Base-by-base conservation (phyloP, 1,139 yeast species). In the Candida labiduridarum region DNA sequence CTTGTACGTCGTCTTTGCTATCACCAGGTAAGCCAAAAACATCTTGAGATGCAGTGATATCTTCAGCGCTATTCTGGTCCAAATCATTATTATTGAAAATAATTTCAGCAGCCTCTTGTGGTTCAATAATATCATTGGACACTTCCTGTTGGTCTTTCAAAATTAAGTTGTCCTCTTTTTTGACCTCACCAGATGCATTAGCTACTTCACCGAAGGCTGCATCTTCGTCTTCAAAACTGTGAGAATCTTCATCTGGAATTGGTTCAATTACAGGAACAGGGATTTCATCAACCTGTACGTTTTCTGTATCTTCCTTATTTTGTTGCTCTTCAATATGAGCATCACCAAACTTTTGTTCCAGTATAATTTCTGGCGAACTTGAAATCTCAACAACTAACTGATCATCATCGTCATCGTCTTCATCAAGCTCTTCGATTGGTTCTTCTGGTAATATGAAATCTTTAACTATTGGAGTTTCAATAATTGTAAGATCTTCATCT, bases 191-290 rank as follows among this genome's bases (percentile, higher is more conserved):
- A 15, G 40, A 47, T 27, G 6, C 9, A 35, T 25, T 16, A 18
- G 6, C 27, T 19, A 11, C 44, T 36, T 46, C 47, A n/a, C 54
- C 53, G 12, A 14, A n/a, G 27, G 35, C 40, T 14, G 46, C 47
- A 33, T 42, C 49, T 46, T 42, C 41, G 25, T 45, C 48, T 36
- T 46, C 41, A 22, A 33, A 27, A 31, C 41, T 39, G 14, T 16
- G n/a, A 3, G 42, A 25, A 4, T 29, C 33, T 18, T 47, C 46
- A 14, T 41, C 41, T 1, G 29, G 29, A 12, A 44, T 44, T 22
- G 33, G 34, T 25, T 44, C 46, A 9, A 44, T 44, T 36, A n/a
- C 19, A 22, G 46, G 41, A 11, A 44, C 41, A 12, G 34, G 35
- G 4, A 44, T 44, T 4, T 44, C 41, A 18, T 16, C 29, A 30